Evolutionary conservation across 1,284 basidiomycete genomes (phyloP).

Genomic region (Pseudozyma tsukubaensis): DNA sequence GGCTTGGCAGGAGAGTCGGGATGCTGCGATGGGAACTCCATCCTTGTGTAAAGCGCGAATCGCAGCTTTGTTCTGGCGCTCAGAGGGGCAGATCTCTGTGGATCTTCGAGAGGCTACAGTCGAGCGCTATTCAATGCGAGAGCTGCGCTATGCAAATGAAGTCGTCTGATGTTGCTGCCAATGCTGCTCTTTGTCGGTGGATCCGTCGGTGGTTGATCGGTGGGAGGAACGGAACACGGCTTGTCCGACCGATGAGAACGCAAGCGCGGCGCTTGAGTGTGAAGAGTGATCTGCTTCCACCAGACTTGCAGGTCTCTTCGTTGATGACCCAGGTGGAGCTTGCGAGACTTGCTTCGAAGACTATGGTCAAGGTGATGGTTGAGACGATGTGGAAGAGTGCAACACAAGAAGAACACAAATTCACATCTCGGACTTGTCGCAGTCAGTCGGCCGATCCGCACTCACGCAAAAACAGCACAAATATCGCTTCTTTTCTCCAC

Average conservation of each 20-base stretch:
- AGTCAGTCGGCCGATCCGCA: conserved; percentile 6
- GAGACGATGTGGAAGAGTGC: background rate
- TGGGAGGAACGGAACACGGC: background rate
- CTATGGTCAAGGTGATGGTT: background rate
- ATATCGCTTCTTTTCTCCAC: too few relatives aligned
- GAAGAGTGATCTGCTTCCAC: conserved; percentile 8
- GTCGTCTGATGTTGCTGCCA: too few relatives aligned
- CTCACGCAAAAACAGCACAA: too few relatives aligned
- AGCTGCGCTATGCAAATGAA: background rate
- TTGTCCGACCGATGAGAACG: background rate
- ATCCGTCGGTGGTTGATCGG: too few relatives aligned
- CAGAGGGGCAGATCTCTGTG: background rate
- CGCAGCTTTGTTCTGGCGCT: background rate
- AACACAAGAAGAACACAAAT: conserved; percentile 3
- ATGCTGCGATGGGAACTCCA: conserved; percentile 54
- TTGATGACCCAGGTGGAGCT: conserved; percentile 22
- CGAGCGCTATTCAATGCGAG: background rate
- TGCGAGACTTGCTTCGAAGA: background rate
- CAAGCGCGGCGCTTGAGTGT: background rate
- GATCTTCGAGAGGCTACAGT: background rate
- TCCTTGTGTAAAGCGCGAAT: conserved; percentile 10
- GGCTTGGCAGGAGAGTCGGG: conserved; percentile 51
- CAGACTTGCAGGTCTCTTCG: conserved; percentile 28
- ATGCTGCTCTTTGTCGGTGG: background rate
- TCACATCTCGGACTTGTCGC: conserved; percentile 1